A percentile compares a stretch with the other conserved stretches of the same genome.
phyloP scores from a whole-genome alignment of 192 early-diverging fungal genomes.

The Phycomyces blakesleeanus region DNA sequence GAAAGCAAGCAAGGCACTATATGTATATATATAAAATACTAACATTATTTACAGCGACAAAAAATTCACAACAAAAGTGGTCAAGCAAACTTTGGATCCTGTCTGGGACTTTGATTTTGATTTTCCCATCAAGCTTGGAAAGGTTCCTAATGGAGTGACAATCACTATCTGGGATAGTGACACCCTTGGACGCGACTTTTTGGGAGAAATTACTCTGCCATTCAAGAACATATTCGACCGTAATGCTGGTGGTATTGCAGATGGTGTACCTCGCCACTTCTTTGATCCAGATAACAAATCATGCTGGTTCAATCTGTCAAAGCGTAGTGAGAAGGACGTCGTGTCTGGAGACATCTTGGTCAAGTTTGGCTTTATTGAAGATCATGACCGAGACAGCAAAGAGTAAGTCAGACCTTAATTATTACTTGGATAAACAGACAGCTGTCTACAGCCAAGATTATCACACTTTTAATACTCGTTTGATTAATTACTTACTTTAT shows the following conservation, averaged over 20 bases:
- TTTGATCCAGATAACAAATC: constrained; percentile 22
- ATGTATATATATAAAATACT: too few relatives aligned
- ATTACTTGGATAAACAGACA: too few relatives aligned
- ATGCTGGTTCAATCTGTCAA: constrained; percentile 8
- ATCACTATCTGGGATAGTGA: constrained; percentile 72
- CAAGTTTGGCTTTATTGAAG: constrained; percentile 27
- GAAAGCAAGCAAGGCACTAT: too few relatives aligned
- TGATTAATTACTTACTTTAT: too few relatives aligned
- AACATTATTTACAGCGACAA: too few relatives aligned
- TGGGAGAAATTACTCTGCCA: constrained; percentile 57
- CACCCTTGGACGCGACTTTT: constrained; percentile 52
- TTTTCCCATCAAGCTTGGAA: constrained; percentile 40
- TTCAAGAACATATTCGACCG: constrained; percentile 35
- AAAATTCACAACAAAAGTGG: constrained; percentile 54
- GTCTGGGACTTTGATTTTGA: constrained; percentile 60
- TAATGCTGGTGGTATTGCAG: constrained; percentile 9
- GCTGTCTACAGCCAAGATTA: too few relatives aligned
- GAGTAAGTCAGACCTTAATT: constrained; percentile 4
- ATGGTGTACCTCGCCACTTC: constrained; percentile 20
- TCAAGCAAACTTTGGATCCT: constrained; percentile 59
- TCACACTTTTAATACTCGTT: too few relatives aligned
- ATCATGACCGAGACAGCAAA: constrained; percentile 6
- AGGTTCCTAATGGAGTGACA: constrained; percentile 32
- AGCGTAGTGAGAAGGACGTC: constrained; percentile 21
- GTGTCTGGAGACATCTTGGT: constrained; percentile 21